Base-by-base conservation (phyloP, 176 grass and related monocot genomes). In the Puccinellia tenuiflora region DNA sequence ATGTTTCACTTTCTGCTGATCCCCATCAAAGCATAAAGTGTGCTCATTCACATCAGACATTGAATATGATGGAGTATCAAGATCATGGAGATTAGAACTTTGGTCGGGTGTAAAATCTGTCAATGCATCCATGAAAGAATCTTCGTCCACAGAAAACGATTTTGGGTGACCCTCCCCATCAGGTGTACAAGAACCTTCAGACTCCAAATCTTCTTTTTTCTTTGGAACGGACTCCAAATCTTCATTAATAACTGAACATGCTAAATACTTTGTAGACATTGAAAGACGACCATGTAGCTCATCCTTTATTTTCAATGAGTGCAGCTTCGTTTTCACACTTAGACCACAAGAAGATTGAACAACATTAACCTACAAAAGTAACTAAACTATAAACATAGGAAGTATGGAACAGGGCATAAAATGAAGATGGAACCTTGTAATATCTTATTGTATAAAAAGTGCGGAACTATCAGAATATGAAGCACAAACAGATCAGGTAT, bases 51-150 rank as follows among this genome's bases (percentile, higher is more conserved):
- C 39, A 76, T 85, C 86, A 48, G 78, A 50, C 28, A 85, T 62
- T 6, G 80, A 68, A 51, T 79, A 81, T 29, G 29, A 79, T 51
- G 70, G 26, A 80, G 68, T 86, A 26, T 94, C 90, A 75, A 79
- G 31, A 29, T 88, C 85, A 8, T 79, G 85, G 31, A 79, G 25
- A 83, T 77, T 72, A 63, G 76, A 81, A 81, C 89, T 81, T 68
- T 86, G 90, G 35, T 92, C 89, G 1, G 80, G 77, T 15, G 65
- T 86, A 79, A 98, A 98, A 86, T 98, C 90, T 61, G 92, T 52
- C 79, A 98, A 85, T 53, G 92, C 96, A 78, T 95, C 96, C 85
- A 89, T 88, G 76, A 97, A 97, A 87, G 78, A 90, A 91, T 98
- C 96, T 81, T 98, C 96, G 56, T 98, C 96, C 53, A 83, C 38